phyloP scores from a whole-genome alignment of 2,329 filamentous ascomycete genomes.

The Aspergillus caelatus region DNA sequence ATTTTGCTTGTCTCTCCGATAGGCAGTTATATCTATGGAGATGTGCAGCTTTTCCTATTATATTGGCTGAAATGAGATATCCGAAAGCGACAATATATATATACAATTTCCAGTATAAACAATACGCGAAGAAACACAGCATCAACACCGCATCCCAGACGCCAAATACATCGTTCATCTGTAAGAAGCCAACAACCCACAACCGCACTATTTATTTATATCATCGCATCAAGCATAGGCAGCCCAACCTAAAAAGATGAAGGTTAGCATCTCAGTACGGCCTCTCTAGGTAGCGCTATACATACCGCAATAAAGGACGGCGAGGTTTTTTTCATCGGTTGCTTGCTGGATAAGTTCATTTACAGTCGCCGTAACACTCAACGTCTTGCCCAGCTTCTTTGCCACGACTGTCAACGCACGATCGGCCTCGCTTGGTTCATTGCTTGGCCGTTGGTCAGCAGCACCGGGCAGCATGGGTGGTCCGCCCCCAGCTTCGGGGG shows the following conservation, averaged over 20 bases:
- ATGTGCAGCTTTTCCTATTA: too few species aligned
- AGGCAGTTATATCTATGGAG: neutral
- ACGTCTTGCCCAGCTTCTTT: constrained; percentile 91
- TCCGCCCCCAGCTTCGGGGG: constrained; percentile 46
- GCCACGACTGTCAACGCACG: constrained; percentile 88
- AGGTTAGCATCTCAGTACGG: constrained; percentile 1
- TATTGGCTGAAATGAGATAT: neutral
- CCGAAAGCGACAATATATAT: neutral
- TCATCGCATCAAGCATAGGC: constrained; percentile 46
- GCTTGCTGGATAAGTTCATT: constrained; percentile 97
- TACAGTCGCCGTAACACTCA: constrained; percentile 93
- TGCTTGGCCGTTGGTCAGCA: constrained; percentile 43
- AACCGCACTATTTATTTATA: neutral
- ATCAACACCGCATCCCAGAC: neutral
- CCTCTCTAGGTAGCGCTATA: constrained; percentile 12
- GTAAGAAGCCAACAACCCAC: neutral
- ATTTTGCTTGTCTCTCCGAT: neutral
- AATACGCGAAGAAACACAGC: neutral
- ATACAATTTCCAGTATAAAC: neutral
- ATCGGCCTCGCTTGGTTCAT: constrained; percentile 79
- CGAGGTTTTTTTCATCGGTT: constrained; percentile 88
- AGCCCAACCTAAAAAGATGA: constrained; percentile 49
- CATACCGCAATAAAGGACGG: constrained; percentile 81
- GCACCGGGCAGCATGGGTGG: constrained; percentile 38
- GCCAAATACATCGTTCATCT: neutral